Evolutionary conservation across 1,139 yeast genomes (phyloP), one percentile per base, ranked within the genome.

Genomic region (Meyerozyma elateridarum): DNA sequence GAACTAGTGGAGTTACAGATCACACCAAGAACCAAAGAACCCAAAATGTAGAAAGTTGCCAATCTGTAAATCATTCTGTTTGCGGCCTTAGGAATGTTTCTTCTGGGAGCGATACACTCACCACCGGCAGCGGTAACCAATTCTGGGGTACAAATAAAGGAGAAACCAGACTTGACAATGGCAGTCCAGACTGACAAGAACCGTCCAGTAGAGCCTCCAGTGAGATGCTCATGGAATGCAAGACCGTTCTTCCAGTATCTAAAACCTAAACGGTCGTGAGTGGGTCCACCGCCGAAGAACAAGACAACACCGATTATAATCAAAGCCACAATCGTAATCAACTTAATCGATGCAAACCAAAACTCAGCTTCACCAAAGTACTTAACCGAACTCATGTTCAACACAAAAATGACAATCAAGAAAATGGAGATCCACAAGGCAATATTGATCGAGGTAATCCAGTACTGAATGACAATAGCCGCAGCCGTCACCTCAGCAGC

Each of bases 321-420:
- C 49, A 73, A 72, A 9, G 76, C 72, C n/a, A 73, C 48, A 38
- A 75, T 70, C 3, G 79, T 68, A 27, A 73, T 45, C 21, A 76
- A 72, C 45, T 76, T 81, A 36, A 80, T 58, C 20, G 77, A 56
- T 0, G 88, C 85, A 40, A 80, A 64, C 73, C 77, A 75, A 48
- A 76, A 79, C 49, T 79, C 85, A 6, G 79, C 61, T 46, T 79
- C 85, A 22, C 85, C 85, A 45, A 74, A 79, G 29, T 63, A 66
- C 37, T 57, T 60, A 17, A 79, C 77, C 6, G 73, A 61, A 30
- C 56, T 49, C 48, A 68, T 50, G 41, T 73, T 72, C 15, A 71
- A 47, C 3, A 44, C 40, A n/a, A 69, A 56, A 33, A 62, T 51
- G 4, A 61, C 29, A 11, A 49, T 67, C 36, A 70, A 54, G 35